These are phyloP conservation scores for Trichopus zeylanicus DNA, from an alignment of 116 monocot species.

Conservation along the genomic window DNA sequence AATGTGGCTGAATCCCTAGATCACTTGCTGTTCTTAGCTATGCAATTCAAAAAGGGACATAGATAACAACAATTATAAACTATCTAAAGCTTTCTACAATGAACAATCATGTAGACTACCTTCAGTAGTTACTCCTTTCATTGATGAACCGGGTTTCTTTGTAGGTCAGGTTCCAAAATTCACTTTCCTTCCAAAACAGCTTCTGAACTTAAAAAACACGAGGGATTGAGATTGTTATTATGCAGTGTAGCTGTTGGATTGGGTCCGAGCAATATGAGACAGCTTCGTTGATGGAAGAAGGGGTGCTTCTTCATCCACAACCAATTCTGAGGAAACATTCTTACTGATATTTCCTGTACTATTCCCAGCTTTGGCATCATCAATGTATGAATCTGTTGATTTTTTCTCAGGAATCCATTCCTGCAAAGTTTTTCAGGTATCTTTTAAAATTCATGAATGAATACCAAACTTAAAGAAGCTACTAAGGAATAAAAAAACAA, in stretches of 20 bases:
- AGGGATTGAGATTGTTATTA: neutral
- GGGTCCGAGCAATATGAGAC: constrained; percentile 26
- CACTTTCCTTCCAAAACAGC: neutral
- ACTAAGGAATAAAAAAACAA: neutral
- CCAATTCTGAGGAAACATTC: constrained; percentile 10
- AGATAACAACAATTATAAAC: too few species aligned
- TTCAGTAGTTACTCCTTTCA: neutral
- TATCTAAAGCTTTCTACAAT: constrained; percentile 3
- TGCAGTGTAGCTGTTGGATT: constrained; percentile 9
- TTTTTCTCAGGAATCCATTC: constrained; percentile 31
- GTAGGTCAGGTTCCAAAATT: neutral
- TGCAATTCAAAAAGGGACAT: too few species aligned
- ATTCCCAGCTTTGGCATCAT: constrained; percentile 2
- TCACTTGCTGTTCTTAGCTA: too few species aligned
- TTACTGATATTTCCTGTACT: constrained; percentile 1
- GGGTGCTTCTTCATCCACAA: constrained; percentile 30
- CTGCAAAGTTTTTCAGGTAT: constrained; percentile 10
- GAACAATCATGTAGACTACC: neutral
- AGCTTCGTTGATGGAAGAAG: constrained; percentile 22
- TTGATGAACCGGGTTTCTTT: constrained; percentile 1
- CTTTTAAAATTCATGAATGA: neutral
- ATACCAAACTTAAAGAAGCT: neutral
- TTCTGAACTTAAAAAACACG: too few species aligned
- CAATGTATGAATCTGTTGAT: constrained; percentile 20
- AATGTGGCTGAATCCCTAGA: too few species aligned